Evolutionary conservation across 176 grass and related monocot species (phyloP).

Genomic region (Tillandsia fasciculata): DNA sequence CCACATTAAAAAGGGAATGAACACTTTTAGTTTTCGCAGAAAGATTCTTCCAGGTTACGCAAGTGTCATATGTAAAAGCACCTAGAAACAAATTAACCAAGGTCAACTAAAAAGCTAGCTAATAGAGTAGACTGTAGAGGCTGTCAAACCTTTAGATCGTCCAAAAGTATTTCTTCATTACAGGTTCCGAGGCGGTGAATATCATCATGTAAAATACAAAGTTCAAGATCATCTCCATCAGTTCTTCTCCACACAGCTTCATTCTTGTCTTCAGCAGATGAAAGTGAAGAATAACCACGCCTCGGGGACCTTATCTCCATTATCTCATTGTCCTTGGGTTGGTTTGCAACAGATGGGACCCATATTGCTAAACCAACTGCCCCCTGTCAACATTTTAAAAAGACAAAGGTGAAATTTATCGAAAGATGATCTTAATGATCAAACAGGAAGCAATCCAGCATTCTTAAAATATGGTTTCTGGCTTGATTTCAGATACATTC

Average conservation of each 20-base stretch:
- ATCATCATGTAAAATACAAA: slow-evolving; percentile 44
- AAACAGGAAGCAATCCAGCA: neutral
- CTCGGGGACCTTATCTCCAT: slow-evolving; percentile 39
- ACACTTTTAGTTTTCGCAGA: slow-evolving; percentile 11
- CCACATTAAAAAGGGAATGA: slow-evolving; percentile 7
- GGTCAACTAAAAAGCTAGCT: neutral
- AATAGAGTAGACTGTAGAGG: slow-evolving; percentile 2
- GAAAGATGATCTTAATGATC: slow-evolving; percentile 7
- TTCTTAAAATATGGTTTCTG: neutral
- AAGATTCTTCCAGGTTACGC: neutral
- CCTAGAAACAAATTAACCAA: neutral
- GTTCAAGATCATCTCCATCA: slow-evolving; percentile 47
- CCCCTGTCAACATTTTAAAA: slow-evolving; percentile 36
- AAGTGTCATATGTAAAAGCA: neutral
- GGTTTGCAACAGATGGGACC: slow-evolving; percentile 94
- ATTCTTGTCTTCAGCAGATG: slow-evolving; percentile 41
- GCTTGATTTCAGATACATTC: neutral
- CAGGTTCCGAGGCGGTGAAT: slow-evolving; percentile 30
- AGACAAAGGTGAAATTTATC: slow-evolving; percentile 5
- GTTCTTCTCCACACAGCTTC: slow-evolving; percentile 19
- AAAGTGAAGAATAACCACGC: slow-evolving; percentile 58
- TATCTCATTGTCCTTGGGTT: slow-evolving; percentile 38
- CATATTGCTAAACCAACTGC: slow-evolving; percentile 99
- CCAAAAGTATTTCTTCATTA: slow-evolving; percentile 71
- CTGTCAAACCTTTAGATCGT: slow-evolving; percentile 80